Conservation (phyloP, 345 rosid genomes). For the Eucalyptus albens region DNA sequence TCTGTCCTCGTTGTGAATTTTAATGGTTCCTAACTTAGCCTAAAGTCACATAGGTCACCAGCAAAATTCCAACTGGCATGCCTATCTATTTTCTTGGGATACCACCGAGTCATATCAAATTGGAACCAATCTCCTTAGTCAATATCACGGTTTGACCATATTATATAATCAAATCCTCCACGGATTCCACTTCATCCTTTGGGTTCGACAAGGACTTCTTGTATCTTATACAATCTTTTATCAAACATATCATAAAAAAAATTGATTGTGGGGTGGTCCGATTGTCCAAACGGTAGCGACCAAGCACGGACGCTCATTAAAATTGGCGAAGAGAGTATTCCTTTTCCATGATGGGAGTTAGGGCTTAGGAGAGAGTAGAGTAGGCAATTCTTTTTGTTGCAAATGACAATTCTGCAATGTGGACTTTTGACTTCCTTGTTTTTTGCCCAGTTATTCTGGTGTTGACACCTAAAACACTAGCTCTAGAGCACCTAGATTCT, state of each 20-base stretch:
- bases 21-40: background rate
- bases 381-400: background rate
- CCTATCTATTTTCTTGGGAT: background rate
- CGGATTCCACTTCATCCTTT: background rate
- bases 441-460: background rate
- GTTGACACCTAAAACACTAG: background rate
- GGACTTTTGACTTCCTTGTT: background rate
- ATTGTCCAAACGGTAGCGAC: background rate
- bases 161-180: background rate
- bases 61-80: background rate
- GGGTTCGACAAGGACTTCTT: background rate
- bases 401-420: background rate
- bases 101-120: background rate
- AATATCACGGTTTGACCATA: background rate
- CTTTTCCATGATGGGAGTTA: background rate
- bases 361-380: background rate
- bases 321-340: background rate
- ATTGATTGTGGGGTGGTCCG: background rate
- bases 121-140: background rate
- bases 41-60: background rate
- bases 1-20: background rate
- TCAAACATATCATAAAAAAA: background rate
- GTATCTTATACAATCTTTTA: background rate
- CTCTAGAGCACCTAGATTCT: background rate
- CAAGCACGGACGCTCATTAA: background rate